Percentiles rank a stretch among this genome's conserved stretches.
These are phyloP conservation scores for Phalaenopsis aphrodite DNA, from an alignment of 106 monocot species.

Conservation along the genomic window DNA sequence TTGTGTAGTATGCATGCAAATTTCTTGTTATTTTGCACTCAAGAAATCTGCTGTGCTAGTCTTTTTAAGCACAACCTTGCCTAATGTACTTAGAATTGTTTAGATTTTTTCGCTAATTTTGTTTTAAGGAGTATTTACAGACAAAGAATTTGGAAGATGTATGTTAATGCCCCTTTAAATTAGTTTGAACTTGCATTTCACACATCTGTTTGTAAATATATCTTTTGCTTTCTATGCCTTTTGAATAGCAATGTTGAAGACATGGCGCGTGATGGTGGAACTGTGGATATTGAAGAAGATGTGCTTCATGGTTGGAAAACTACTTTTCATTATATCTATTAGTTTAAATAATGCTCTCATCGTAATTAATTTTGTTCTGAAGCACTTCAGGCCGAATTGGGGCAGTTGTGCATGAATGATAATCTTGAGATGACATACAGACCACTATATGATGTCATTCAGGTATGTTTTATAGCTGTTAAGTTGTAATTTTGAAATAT, in stretches of 20 bases:
- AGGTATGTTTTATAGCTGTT: conserved; percentile 39
- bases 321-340: background rate
- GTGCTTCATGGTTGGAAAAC: conserved; percentile 51
- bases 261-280: conserved; percentile 86
- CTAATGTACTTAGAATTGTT: background rate
- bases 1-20: too few species aligned
- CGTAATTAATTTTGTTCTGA: conserved; percentile 7
- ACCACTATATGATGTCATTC: conserved; percentile 82
- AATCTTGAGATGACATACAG: conserved; percentile 48
- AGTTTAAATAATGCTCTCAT: conserved; percentile 6
- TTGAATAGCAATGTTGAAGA: conserved; percentile 85
- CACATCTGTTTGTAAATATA: background rate
- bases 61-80: background rate
- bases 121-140: background rate
- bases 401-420: conserved; percentile 49
- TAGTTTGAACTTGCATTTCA: background rate
- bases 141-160: too few species aligned
- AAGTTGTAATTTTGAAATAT: background rate
- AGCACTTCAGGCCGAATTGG: conserved; percentile 75
- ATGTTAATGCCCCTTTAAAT: too few species aligned
- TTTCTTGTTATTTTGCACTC: background rate
- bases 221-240: background rate
- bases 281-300: conserved; percentile 89
- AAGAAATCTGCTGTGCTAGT: too few species aligned
- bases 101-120: background rate